Evolutionary conservation across 2,329 filamentous ascomycete species (phyloP), one percentile per base, ranked within the genome.

Genomic region (Catunica adiposa): DNA sequence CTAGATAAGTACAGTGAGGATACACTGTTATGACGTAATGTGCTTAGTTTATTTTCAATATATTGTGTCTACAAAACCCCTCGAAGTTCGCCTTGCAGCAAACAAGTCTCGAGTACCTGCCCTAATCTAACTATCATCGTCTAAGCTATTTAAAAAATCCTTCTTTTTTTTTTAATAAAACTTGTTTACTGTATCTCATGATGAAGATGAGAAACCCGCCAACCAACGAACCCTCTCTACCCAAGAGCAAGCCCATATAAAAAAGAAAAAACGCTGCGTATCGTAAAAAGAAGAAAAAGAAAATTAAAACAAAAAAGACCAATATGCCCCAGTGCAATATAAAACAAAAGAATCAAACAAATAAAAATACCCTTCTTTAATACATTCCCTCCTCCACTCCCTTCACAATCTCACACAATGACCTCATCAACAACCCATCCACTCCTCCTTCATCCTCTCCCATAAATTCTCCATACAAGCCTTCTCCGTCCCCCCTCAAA

Each of bases 401-500:
- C 20, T 51, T 55, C n/a, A 59, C 58, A 47, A 59, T 52, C 29
- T 59, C 58, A 34, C 55, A 51, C 20, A 59, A 52, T 15, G 55
- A 57, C 17, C 55, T 55, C 31, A 59, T 23, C 8, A 59, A 53
- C 11, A 59, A 15, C 17, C 50, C 31, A 34, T 59, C 58, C 25
- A 59, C 50, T 23, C 55, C 55, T 5, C 23, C 31, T 40, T 56
- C 51, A n/a, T 56, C 53, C 9, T 56, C 51, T 14, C 55, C 53
- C 9, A 47, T 37, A 37, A 51, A 29, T 15, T 57, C 51, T 9
- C n/a, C 17, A n/a, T 48, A 51, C 5, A n/a, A n/a, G n/a, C n/a
- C n/a, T n/a, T 50, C 42, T 3, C 23, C 22, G 17, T 55, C 56
- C 17, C 47, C 40, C 57, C 62, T 66, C 11, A 78, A 69, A 3